phyloP scores from a whole-genome alignment of 2,329 filamentous ascomycete species.

The Penicillium aurantiogriseum region DNA sequence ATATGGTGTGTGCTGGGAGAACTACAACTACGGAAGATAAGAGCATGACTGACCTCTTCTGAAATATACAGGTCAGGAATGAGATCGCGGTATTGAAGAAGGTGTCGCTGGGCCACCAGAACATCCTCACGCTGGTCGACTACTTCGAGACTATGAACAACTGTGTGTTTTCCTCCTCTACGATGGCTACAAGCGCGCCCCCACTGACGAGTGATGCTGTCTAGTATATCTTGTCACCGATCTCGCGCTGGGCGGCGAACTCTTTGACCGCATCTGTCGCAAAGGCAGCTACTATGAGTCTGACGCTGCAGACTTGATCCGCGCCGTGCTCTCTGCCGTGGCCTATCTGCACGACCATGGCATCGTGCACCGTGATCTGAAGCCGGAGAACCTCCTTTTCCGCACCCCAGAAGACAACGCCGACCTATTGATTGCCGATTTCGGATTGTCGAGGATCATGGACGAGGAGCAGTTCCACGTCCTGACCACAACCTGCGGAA shows the following conservation, averaged over 20 bases:
- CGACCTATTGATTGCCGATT: slow-evolving; percentile 94
- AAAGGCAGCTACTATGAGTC: slow-evolving; percentile 99
- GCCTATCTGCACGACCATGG: slow-evolving; percentile 98
- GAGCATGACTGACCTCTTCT: slow-evolving; percentile 9
- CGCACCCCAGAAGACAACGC: slow-evolving; percentile 97
- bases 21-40: neutral
- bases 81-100: slow-evolving; percentile 96
- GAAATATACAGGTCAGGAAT: slow-evolving; percentile 71
- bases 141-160: slow-evolving; percentile 99
- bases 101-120: slow-evolving; percentile 98
- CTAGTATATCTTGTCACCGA: slow-evolving; percentile 93
- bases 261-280: slow-evolving; percentile 97
- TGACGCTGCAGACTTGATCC: slow-evolving; percentile 91
- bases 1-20: slow-evolving; percentile 69
- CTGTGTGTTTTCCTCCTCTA: slow-evolving; percentile 49
- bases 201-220: slow-evolving; percentile 16
- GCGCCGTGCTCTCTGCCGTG: slow-evolving; percentile 92
- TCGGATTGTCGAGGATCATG: slow-evolving; percentile 95
- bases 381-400: slow-evolving; percentile 96
- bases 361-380: slow-evolving; percentile 96
- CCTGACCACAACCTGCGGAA: slow-evolving; percentile 94
- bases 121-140: slow-evolving; percentile 95
- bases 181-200: neutral
- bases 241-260: slow-evolving; percentile 89
- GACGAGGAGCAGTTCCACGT: slow-evolving; percentile 98